These are phyloP conservation scores for Pseudonitzschia multistriata DNA, from an alignment of 108 stramenopile species.

Conservation along the genomic window DNA sequence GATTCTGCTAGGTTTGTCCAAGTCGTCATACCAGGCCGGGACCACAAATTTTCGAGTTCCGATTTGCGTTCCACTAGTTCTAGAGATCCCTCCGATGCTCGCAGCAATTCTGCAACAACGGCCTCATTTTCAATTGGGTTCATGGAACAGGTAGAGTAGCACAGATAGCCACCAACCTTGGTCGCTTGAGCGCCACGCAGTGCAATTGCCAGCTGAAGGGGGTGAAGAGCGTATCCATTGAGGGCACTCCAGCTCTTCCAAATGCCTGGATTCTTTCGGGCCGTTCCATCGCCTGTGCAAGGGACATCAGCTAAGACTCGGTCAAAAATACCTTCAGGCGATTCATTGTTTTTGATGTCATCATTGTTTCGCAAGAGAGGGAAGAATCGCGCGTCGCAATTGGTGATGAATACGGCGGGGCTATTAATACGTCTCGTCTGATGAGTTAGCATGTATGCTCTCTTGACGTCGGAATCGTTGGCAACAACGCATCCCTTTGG, in stretches of 20 bases:
- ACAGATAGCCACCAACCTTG: conserved; percentile 86
- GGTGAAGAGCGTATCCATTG: conserved; percentile 69
- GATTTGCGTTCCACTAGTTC: conserved; percentile 82
- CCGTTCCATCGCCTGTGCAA: conserved; percentile 97
- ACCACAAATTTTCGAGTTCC: conserved; percentile 65
- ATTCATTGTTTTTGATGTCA: background rate
- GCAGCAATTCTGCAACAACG: conserved; percentile 87
- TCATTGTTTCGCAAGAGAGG: conserved; percentile 55
- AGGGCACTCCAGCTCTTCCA: conserved; percentile 82
- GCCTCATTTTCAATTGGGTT: conserved; percentile 99
- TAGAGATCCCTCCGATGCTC: conserved; percentile 70
- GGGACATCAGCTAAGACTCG: conserved; percentile 98
- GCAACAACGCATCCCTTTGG: conserved; percentile 90
- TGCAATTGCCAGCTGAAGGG: conserved; percentile 84
- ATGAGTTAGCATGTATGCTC: conserved; percentile 96
- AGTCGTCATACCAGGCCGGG: conserved; percentile 80
- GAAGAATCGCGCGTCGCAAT: conserved; percentile 89
- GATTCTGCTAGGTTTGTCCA: conserved; percentile 88
- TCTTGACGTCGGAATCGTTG: conserved; percentile 91
- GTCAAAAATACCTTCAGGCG: conserved; percentile 82
- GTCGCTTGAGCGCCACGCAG: conserved; percentile 81
- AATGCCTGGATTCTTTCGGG: conserved; percentile 91
- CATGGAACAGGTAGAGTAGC: conserved; percentile 96
- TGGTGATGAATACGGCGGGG: conserved; percentile 86
- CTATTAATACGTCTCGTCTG: conserved; percentile 88